phyloP scores from a whole-genome alignment of 345 rosid genomes.

The Triadica sebifera region DNA sequence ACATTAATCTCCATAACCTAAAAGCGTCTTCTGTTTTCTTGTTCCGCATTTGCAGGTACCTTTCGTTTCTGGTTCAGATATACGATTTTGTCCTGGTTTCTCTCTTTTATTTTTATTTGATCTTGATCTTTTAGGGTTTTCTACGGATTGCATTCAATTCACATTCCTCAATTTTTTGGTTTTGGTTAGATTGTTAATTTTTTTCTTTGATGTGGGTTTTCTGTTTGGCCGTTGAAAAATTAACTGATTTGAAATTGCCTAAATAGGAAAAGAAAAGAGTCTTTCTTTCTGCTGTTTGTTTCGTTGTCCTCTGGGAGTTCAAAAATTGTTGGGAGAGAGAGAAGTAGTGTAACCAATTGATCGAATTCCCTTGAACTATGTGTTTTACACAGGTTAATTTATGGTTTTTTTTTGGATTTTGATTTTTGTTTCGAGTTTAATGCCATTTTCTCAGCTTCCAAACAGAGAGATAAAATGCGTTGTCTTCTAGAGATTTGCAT shows the following conservation, averaged over 20 bases:
- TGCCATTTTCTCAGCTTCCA: constrained; percentile 1
- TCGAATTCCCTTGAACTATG: neutral
- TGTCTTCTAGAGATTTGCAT: constrained; percentile 2
- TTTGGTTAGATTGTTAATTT: neutral
- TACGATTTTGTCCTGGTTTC: neutral
- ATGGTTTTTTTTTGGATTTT: neutral
- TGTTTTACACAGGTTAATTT: neutral
- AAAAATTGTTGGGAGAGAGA: neutral
- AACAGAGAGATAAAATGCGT: neutral
- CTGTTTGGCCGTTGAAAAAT: neutral
- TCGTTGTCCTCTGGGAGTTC: neutral
- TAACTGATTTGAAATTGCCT: too few species aligned
- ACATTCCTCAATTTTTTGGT: neutral
- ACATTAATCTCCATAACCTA: neutral
- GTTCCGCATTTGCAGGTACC: constrained; percentile 11
- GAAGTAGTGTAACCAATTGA: neutral
- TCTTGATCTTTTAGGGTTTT: constrained; percentile 6
- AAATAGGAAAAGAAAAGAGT: neutral
- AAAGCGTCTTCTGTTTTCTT: neutral
- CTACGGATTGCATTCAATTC: neutral
- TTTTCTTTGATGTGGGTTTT: neutral
- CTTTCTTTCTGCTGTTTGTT: neutral
- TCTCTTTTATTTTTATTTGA: neutral
- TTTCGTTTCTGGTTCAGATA: neutral
- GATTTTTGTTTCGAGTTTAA: neutral